phyloP scores from a whole-genome alignment of 2,329 filamentous ascomycete genomes.

The Diaporthe sp. region DNA sequence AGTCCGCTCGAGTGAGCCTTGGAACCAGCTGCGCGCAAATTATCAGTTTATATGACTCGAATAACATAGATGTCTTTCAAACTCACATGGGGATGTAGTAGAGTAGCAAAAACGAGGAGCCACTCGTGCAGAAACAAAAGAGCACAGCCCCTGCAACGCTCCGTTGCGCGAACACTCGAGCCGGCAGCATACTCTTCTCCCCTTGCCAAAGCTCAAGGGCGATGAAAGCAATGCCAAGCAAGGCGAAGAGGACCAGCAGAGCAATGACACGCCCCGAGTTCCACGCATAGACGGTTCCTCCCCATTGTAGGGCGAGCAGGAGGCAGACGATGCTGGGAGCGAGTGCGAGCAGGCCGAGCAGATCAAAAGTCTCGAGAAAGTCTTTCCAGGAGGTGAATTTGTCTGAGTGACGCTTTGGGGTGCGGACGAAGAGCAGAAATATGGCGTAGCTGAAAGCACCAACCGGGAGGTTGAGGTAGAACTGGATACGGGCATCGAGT shows the following conservation, averaged over 20 bases:
- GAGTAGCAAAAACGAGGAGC: constrained; percentile 38
- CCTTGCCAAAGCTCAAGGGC: constrained; percentile 51
- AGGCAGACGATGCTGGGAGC: constrained; percentile 48
- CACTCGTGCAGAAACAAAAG: constrained; percentile 49
- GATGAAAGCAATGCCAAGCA: constrained; percentile 58
- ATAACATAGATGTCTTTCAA: no score
- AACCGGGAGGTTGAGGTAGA: constrained; percentile 55
- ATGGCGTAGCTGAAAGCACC: constrained; percentile 47
- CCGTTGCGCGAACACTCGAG: constrained; percentile 56
- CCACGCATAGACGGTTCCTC: constrained; percentile 51
- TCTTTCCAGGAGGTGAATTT: background rate
- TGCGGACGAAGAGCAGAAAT: constrained; percentile 44
- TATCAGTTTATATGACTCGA: no score
- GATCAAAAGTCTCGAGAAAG: background rate
- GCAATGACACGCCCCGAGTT: constrained; percentile 57
- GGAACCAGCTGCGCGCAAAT: constrained; percentile 51
- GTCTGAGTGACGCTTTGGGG: background rate
- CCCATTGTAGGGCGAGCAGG: constrained; percentile 51
- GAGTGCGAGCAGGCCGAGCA: background rate
- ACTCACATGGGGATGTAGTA: constrained; percentile 42
- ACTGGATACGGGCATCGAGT: constrained; percentile 36
- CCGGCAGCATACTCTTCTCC: constrained; percentile 55
- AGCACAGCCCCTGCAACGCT: constrained; percentile 53
- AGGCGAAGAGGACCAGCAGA: constrained; percentile 54
- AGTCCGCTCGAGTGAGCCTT: constrained; percentile 53